Evolutionary conservation across 176 grass and related monocot genomes (phyloP).

Genomic region (Dactylis glomerata): DNA sequence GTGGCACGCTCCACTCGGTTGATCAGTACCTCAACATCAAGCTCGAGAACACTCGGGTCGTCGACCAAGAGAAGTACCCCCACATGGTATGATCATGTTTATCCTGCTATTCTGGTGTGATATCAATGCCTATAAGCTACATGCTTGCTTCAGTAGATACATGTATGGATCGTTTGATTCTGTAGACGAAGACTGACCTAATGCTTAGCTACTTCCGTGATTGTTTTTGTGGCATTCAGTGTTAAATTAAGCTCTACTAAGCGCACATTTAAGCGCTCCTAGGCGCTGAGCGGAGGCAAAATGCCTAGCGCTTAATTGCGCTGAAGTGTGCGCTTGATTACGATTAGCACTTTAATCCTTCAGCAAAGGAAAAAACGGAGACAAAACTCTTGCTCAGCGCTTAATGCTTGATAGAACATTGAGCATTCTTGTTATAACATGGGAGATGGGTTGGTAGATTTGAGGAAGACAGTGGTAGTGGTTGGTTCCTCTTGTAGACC

Average conservation of each 20-base stretch:
- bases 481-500: neutral
- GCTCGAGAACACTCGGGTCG: constrained; percentile 89
- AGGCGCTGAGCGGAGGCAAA: no score
- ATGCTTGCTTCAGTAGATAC: neutral
- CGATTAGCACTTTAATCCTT: no score
- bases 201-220: neutral
- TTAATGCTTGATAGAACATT: no score
- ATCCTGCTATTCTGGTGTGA: neutral
- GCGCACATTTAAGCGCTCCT: no score
- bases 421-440: neutral
- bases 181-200: neutral
- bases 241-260: no score
- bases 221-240: neutral
- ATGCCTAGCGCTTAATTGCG: no score
- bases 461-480: neutral
- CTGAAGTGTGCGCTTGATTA: no score
- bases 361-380: no score
- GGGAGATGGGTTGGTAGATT: neutral
- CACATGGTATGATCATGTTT: constrained; percentile 63
- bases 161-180: neutral
- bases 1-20: constrained; percentile 85
- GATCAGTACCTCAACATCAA: constrained; percentile 99
- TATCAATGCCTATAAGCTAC: neutral
- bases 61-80: constrained; percentile 88
- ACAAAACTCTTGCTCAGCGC: no score